Evolutionary conservation across 352 stramenopile genomes (phyloP).

Genomic region (Globisporangium rhizosaccharum): DNA sequence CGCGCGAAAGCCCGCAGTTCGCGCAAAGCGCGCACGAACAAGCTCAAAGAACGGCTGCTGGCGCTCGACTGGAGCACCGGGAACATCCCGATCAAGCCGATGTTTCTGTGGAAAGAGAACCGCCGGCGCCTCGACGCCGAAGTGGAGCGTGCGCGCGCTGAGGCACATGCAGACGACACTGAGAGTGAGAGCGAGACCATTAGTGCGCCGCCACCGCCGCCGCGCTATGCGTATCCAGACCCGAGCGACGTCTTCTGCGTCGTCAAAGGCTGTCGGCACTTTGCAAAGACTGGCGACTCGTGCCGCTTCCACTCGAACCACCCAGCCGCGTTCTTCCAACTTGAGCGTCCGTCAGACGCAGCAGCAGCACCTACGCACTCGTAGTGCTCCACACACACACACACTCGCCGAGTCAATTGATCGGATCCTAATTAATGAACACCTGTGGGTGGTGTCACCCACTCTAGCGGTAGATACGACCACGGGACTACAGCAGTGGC

Average conservation of each 20-base stretch:
- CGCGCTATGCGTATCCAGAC: conserved; percentile 19
- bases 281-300: conserved; percentile 51
- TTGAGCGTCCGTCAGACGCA: neutral
- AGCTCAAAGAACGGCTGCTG: conserved; percentile 39
- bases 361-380: neutral
- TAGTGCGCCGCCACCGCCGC: neutral
- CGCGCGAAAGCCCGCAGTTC: conserved; percentile 11
- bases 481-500: too few species aligned
- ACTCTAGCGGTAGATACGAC: too few species aligned
- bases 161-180: conserved; percentile 4
- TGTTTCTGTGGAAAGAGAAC: conserved; percentile 65
- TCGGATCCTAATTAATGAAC: too few species aligned
- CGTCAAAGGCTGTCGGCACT: conserved; percentile 33
- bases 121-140: conserved; percentile 36
- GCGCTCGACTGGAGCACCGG: conserved; percentile 64
- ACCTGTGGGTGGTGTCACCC: too few species aligned
- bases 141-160: conserved; percentile 15
- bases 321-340: conserved; percentile 18
- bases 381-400: too few species aligned
- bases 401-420: too few species aligned
- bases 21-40: conserved; percentile 25
- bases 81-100: conserved; percentile 40
- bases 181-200: conserved; percentile 4
- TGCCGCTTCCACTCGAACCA: conserved; percentile 56
- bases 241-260: conserved; percentile 45